Evolutionary conservation across 441 rosid genomes (phyloP).

Genomic region (Isatis lusitanica): DNA sequence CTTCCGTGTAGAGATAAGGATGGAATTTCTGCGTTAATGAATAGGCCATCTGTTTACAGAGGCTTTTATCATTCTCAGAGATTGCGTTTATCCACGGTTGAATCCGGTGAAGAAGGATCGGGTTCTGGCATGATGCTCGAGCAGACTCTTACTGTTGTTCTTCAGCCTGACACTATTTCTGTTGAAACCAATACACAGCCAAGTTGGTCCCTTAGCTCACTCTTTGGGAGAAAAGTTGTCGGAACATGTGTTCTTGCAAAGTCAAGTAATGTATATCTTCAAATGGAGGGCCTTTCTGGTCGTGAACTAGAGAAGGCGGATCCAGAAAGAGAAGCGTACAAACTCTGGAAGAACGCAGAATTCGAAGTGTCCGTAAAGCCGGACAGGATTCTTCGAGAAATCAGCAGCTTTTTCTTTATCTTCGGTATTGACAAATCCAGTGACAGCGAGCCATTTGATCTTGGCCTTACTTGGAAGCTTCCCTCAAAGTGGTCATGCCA

Average conservation of each 20-base stretch:
- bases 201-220: slow-evolving; percentile 80
- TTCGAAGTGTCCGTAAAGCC: slow-evolving; percentile 69
- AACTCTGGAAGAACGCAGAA: slow-evolving; percentile 36
- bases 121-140: slow-evolving; percentile 63
- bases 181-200: slow-evolving; percentile 53
- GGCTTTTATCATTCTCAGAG: slow-evolving; percentile 93
- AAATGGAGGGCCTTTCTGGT: slow-evolving; percentile 57
- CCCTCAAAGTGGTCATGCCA: slow-evolving; percentile 70
- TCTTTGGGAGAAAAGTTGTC: slow-evolving; percentile 69
- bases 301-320: slow-evolving; percentile 39
- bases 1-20: slow-evolving; percentile 97
- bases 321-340: slow-evolving; percentile 36
- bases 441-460: slow-evolving; percentile 64
- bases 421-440: slow-evolving; percentile 58
- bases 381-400: slow-evolving; percentile 62
- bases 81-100: slow-evolving; percentile 54
- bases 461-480: slow-evolving; percentile 71
- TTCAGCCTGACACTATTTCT: slow-evolving; percentile 57
- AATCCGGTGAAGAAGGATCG: slow-evolving; percentile 37
- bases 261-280: slow-evolving; percentile 73
- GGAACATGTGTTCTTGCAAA: slow-evolving; percentile 78
- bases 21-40: slow-evolving; percentile 75
- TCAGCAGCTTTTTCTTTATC: slow-evolving; percentile 47
- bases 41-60: slow-evolving; percentile 84
- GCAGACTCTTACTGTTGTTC: slow-evolving; percentile 84